phyloP scores from a whole-genome alignment of 1,284 basidiomycete species.

The Takashimella tepidaria region DNA sequence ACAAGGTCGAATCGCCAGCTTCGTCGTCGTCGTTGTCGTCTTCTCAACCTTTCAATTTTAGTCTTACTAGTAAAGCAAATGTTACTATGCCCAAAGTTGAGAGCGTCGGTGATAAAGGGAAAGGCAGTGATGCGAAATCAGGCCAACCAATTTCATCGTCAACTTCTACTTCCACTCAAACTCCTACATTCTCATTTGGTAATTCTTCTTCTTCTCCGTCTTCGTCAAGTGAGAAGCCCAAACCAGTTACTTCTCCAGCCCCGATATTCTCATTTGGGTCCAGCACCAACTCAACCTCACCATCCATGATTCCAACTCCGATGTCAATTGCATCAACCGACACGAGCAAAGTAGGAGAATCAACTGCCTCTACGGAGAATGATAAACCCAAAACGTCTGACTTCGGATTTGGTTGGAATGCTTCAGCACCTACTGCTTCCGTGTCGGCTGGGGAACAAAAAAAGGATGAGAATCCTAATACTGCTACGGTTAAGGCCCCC shows the following conservation, averaged over 20 bases:
- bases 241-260: no score
- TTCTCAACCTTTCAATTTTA: not conserved
- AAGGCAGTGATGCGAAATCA: not conserved
- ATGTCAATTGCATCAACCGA: no score
- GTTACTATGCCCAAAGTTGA: not conserved
- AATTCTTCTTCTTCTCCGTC: not conserved
- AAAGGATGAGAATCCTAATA: no score
- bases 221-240: not conserved
- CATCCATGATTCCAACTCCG: no score
- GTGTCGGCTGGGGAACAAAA: not conserved
- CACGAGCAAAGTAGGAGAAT: no score
- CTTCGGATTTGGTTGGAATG: no score
- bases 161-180: not conserved
- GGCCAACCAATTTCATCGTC: not conserved
- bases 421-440: not conserved
- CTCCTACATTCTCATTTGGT: constrained; percentile 5
- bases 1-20: not conserved
- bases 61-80: not conserved
- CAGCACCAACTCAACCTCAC: no score
- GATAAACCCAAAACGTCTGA: not conserved
- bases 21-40: not conserved
- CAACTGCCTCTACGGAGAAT: not conserved
- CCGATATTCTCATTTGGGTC: no score
- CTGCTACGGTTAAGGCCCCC: no score
- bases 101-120: not conserved